These are phyloP conservation scores for Colletotrichum tropicicola DNA, from an alignment of 2,329 filamentous ascomycete genomes.

Conservation along the genomic window DNA sequence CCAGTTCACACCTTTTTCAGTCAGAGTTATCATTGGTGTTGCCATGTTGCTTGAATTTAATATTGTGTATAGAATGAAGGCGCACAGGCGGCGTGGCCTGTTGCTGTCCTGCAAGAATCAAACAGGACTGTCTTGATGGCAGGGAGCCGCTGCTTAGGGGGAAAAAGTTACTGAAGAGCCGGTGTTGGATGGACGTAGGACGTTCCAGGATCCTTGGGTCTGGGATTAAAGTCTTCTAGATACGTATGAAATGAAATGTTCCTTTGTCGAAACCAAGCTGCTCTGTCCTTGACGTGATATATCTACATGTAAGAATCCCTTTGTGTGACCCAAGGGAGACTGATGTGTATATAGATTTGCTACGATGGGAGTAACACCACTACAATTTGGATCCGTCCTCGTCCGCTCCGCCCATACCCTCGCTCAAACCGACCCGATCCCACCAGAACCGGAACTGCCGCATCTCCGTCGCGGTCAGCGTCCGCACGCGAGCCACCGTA, in stretches of 20 bases:
- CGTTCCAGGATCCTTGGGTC: background rate
- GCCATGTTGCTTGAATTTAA: slow-evolving; percentile 10
- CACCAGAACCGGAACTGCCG: slow-evolving; percentile 70
- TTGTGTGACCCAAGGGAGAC: no score
- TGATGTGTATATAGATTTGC: no score
- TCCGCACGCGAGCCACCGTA: slow-evolving; percentile 51
- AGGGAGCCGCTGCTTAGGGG: background rate
- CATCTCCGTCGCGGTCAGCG: slow-evolving; percentile 52
- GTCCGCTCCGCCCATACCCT: slow-evolving; percentile 46
- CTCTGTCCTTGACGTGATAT: background rate
- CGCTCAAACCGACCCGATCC: slow-evolving; percentile 57
- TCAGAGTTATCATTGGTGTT: background rate
- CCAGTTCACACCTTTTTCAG: background rate
- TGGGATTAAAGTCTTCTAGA: slow-evolving; percentile 6
- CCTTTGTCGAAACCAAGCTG: slow-evolving; percentile 17
- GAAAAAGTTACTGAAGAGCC: slow-evolving; percentile 12
- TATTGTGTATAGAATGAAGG: slow-evolving; percentile 15
- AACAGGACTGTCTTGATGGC: slow-evolving; percentile 1
- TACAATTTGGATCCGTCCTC: background rate
- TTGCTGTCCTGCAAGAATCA: background rate
- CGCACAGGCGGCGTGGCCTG: background rate
- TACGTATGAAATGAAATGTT: slow-evolving; percentile 20
- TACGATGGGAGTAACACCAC: no score
- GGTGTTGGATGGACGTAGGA: background rate
- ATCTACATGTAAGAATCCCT: no score